Conservation (phyloP, 345 rosid genomes). For the Brassica incana region DNA sequence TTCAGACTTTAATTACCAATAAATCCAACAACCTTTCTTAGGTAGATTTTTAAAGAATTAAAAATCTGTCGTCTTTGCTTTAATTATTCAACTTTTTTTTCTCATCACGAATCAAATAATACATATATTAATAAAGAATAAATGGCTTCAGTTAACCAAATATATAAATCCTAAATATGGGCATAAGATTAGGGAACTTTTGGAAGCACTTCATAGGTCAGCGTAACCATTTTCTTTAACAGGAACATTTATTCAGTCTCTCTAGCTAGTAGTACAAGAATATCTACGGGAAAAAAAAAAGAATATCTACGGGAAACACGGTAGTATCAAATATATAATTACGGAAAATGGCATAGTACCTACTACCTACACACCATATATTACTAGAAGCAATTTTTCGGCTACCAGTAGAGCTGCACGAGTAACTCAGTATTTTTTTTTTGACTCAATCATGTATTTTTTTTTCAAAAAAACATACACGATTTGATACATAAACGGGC, state of each 20-base stretch:
- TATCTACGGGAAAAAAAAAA: neutral
- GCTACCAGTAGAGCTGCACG: neutral
- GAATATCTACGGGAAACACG: neutral
- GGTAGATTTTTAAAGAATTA: too few species aligned
- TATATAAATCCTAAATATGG: constrained; percentile 8
- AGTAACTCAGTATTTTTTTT: neutral
- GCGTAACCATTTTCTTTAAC: constrained; percentile 15
- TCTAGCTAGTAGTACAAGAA: constrained; percentile 2
- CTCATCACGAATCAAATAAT: too few species aligned
- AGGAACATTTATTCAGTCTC: neutral
- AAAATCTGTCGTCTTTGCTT: neutral
- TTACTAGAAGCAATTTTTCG: neutral
- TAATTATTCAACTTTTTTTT: neutral
- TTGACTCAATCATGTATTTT: too few species aligned
- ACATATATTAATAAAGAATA: neutral
- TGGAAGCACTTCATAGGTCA: constrained; percentile 31
- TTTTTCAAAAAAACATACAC: too few species aligned
- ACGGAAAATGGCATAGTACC: neutral
- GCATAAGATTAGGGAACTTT: constrained; percentile 34
- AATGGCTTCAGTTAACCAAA: neutral
- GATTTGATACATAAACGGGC: too few species aligned
- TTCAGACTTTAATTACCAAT: too few species aligned
- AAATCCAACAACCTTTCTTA: too few species aligned
- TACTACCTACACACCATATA: neutral
- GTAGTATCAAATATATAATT: neutral